Base-by-base conservation (phyloP, 106 monocot species). In the Platanthera zijinensis region DNA sequence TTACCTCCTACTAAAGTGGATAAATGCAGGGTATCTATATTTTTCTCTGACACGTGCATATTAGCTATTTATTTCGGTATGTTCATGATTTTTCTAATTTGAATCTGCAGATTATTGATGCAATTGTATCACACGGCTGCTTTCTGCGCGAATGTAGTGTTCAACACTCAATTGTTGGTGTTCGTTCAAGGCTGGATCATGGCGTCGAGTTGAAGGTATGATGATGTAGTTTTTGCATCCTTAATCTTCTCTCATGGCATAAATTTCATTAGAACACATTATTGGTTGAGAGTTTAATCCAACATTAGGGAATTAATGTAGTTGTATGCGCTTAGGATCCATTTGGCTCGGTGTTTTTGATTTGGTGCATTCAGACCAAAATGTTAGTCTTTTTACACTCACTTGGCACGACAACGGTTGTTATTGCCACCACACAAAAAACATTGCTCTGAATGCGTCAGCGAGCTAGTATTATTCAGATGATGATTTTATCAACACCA, bases 41-140 rank as follows among this genome's bases (percentile, higher is more conserved):
- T 52, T 39, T 72, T 56, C 12, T 74, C 32, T 11, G 51, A 9
- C 48, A 14, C 10, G 57, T 3, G 1, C 48, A 32, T 50, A 3
- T 39, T 67, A 18, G 52, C 19, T 66, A 10, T 62, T 81, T 22
- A 49, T 57, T 48, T 25, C 11, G 71, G 7, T 6, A 47, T 63
- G 9, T 12, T 51, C 74, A 19, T 82, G 59, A 84, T 4, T 68
- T 30, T 7, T 39, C 52, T 56, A 30, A 46, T 15, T 51, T 49
- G 30, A 52, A 47, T 80, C 3, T 76, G 72, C 88, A 97, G 97
- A 86, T 97, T 52, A 22, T 63, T 30, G 89, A 97, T 76, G 83
- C 97, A 46, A 88, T 94, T 39, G 78, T 97, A 46, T 94, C 97
- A 22, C 93, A 97, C 62, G 96, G 96, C 30, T 97, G 93, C 79